Evolutionary conservation across 2,329 filamentous ascomycete species (phyloP), one percentile per base, ranked within the genome.

Genomic region (Talaromyces sp.): DNA sequence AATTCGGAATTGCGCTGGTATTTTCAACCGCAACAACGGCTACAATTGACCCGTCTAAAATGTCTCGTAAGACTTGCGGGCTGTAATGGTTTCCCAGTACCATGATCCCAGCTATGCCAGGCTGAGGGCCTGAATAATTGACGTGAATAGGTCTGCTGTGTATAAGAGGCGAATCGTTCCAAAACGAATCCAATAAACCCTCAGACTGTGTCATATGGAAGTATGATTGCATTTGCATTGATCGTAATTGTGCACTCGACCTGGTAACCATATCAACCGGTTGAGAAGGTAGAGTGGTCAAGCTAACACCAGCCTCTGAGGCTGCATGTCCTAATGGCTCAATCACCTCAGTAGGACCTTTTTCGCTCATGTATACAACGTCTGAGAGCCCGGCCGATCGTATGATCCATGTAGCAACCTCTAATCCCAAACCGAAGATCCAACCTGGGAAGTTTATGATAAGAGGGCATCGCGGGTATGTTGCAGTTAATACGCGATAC

Each of bases 201-300:
- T 62, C 66, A 9, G 73, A 71, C 45, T 73, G 72, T 19, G 73
- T 72, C 70, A 75, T 69, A 70, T 88, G 86, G 72, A 88, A 88
- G 70, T 88, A 88, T 1, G 85, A 85, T 67, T 87, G 82, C 67
- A 82, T 84, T 67, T 87, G 85, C 85, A 88, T 87, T 22, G 79
- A 78, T 54, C 83, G 78, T 7, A 85, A 71, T 65, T 87, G 83
- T 1, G 79, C 77, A 33, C 83, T 82, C 27, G 81, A 84, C 56
- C 82, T 77, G 35, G 78, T 77, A 19, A 79, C 75, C 57, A 77
- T 78, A 60, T 79, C 76, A 37, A 78, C 78, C 43, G 78, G 76
- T 64, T 81, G 78, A 6, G 82, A 82, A 27, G 80, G 75, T 5
- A 87, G 74, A 2, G 78, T 79, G 61, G 81, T 81, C 58, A 84